Evolutionary conservation across 768 basidiomycete genomes (phyloP).

Genomic region (Austroboletus eburneus): DNA sequence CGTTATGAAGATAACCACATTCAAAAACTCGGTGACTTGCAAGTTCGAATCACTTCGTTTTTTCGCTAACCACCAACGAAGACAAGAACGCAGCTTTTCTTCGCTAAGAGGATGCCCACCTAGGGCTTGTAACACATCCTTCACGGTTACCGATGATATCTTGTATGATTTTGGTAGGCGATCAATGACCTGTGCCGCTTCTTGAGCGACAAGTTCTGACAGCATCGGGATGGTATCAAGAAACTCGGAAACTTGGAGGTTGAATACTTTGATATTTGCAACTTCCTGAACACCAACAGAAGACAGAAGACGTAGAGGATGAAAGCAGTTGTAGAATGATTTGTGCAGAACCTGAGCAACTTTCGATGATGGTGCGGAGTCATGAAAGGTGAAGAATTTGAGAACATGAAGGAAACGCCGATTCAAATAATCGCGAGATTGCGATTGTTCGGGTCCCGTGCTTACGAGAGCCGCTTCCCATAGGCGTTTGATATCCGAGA

Average conservation of each 20-base stretch:
- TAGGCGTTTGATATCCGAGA: slow-evolving; percentile 40
- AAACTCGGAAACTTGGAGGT: slow-evolving; percentile 62
- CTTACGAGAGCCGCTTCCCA: not conserved
- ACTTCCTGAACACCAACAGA: slow-evolving; percentile 65
- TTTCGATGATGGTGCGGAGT: slow-evolving; percentile 64
- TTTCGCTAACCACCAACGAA: slow-evolving; percentile 3
- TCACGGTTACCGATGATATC: not conserved
- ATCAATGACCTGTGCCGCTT: slow-evolving; percentile 48
- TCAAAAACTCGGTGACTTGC: not conserved
- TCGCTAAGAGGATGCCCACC: not conserved
- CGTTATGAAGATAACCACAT: slow-evolving; percentile 37
- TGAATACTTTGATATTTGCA: slow-evolving; percentile 64
- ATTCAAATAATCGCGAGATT: not conserved
- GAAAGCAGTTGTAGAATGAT: slow-evolving; percentile 70
- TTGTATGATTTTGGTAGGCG: not conserved
- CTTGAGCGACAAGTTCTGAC: slow-evolving; percentile 49
- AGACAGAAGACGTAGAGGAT: slow-evolving; percentile 69
- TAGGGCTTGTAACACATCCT: slow-evolving; percentile 3
- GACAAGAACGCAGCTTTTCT: slow-evolving; percentile 5
- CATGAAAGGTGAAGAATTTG: slow-evolving; percentile 8
- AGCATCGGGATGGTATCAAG: slow-evolving; percentile 74
- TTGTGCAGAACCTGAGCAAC: slow-evolving; percentile 68
- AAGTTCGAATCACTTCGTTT: not conserved
- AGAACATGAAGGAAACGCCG: slow-evolving; percentile 1
- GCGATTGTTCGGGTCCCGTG: not conserved